Evolutionary conservation across 768 basidiomycete species (phyloP), one percentile per base, ranked within the genome.

Genomic region (Boletus coccyginus): DNA sequence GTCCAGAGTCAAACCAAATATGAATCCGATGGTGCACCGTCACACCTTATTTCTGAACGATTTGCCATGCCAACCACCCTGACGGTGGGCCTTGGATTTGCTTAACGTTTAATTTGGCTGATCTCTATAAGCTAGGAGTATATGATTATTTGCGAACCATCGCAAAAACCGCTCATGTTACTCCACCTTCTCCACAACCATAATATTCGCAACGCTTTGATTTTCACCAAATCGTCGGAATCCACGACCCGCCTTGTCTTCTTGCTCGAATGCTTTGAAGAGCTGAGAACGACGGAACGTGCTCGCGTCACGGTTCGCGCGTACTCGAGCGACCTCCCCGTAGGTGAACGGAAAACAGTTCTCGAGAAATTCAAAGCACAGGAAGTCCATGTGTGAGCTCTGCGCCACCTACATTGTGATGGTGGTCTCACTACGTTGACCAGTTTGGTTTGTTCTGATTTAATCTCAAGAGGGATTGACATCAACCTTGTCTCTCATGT

Each of bases 171-270:
- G 2, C 80, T 98, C 10, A 77, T 92, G 62, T 83, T 99, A 52
- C 89, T 97, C 72, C 80, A 98, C 66, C 86, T 99, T 49, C 78
- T 97, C 3, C 86, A 89, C 65, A 68, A 75, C 9, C 78, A 75
- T 46, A 65, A 75, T 9, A 78, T 94, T 21, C 77, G 71, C 10
- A 89, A 90, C 56, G 90, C 88, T 0, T 77, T 99, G 35, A 87
- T 97, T 32, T 99, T 99, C 75, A 97, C 96, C n/a, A 98, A 98
- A 73, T 93, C 90, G 0, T 88, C 95, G 6, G 95, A 98, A 67
- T 93, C 92, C 0, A 91, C 94, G 0, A 75, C 78, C 5, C 83
- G 96, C 10, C 84, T 98, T 8, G 87, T 94, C 29, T 82, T 79
- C 40, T 78, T 98, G 12, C 84, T 98, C 60, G 82, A 88, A 27